Conservation (phyloP, 192 early-diverging fungal species). For the Mortierella alpina region DNA sequence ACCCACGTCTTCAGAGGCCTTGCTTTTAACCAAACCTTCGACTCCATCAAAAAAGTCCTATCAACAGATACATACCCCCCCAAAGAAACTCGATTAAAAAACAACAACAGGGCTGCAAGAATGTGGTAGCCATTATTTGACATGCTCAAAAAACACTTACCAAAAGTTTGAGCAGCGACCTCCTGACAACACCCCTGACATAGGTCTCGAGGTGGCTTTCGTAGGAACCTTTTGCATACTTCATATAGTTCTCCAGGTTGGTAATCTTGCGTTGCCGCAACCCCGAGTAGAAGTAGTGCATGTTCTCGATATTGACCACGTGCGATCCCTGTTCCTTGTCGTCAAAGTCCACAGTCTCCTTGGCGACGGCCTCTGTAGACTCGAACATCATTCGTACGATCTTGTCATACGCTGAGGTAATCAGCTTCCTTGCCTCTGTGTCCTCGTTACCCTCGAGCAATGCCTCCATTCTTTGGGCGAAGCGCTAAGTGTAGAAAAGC, state of each 20-base stretch:
- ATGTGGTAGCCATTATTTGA: not conserved
- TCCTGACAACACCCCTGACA: constrained; percentile 86
- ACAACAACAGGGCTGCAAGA: not conserved
- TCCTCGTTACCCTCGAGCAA: constrained; percentile 67
- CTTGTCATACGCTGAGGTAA: constrained; percentile 84
- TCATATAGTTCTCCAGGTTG: constrained; percentile 80
- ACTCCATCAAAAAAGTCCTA: constrained; percentile 98
- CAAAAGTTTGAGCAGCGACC: constrained; percentile 86
- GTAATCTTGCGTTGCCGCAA: constrained; percentile 79
- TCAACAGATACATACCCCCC: not conserved
- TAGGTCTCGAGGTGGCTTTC: constrained; percentile 87
- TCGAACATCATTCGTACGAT: constrained; percentile 89
- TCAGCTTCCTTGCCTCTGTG: constrained; percentile 73
- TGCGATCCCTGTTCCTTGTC: constrained; percentile 89
- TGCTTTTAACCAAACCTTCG: constrained; percentile 82
- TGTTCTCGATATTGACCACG: constrained; percentile 83
- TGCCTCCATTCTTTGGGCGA: constrained; percentile 81
- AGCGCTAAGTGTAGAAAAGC: constrained; percentile 57
- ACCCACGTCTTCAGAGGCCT: constrained; percentile 79
- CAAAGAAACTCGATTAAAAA: not conserved
- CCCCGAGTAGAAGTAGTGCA: constrained; percentile 91
- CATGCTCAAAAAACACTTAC: constrained; percentile 49
- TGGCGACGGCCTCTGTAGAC: constrained; percentile 83
- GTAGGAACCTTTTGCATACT: constrained; percentile 86
- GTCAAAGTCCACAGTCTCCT: constrained; percentile 80